A percentile compares a stretch with the other conserved stretches of the same genome.
phyloP scores from a whole-genome alignment of 208 protist species.

The Porcisia deanei region DNA sequence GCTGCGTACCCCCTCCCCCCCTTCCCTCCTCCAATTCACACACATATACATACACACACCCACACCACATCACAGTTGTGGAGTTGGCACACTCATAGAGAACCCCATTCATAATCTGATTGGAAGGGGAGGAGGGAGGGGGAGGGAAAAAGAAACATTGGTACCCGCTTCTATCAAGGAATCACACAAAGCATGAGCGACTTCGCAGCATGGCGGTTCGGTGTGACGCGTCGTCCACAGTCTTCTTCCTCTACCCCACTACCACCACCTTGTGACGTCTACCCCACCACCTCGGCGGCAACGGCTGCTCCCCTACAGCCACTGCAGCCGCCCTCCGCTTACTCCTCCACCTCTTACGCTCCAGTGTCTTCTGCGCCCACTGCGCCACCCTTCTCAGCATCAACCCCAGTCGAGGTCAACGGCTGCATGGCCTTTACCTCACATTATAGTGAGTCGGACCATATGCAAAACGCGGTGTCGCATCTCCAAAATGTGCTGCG shows the following conservation, averaged over 20 bases:
- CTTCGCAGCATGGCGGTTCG: constrained; percentile 27
- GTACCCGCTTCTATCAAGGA: background rate
- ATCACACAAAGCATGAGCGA: constrained; percentile 18
- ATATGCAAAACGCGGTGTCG: background rate
- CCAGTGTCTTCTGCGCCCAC: background rate
- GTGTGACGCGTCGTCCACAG: constrained; percentile 14
- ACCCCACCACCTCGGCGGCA: background rate
- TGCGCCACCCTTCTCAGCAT: background rate
- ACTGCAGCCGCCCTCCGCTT: background rate
- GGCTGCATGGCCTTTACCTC: background rate
- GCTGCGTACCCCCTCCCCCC: background rate
- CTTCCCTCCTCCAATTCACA: background rate
- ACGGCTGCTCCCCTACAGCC: constrained; percentile 1
- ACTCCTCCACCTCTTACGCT: background rate
- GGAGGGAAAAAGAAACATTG: too few species aligned
- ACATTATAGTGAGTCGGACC: background rate
- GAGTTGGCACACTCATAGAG: background rate
- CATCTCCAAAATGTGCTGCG: constrained; percentile 31
- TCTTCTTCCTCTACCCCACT: background rate
- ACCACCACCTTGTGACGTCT: background rate
- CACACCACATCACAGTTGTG: background rate
- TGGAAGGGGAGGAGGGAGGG: background rate
- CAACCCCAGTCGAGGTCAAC: background rate
- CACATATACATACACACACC: background rate
- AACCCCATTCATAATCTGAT: background rate